These are phyloP conservation scores for Solanum sitiens DNA, from an alignment of 257 asterid genomes.

Conservation along the genomic window DNA sequence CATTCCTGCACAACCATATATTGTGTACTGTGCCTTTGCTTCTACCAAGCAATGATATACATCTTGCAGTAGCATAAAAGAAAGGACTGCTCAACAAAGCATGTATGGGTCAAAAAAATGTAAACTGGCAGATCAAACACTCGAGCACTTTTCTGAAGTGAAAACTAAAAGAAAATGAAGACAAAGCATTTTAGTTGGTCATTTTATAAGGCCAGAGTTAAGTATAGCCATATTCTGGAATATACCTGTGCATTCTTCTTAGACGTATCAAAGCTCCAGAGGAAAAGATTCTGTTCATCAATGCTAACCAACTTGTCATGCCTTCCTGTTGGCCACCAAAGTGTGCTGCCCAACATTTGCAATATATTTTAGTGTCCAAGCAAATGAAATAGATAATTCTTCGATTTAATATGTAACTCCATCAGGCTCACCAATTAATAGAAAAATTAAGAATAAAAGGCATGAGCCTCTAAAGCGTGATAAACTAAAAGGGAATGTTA, in stretches of 20 bases:
- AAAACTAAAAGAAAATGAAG: background rate
- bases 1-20: background rate
- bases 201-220: background rate
- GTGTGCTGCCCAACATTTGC: conserved; percentile 42
- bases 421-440: background rate
- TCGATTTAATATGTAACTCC: background rate
- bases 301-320: conserved; percentile 86
- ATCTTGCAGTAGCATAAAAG: background rate
- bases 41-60: background rate
- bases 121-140: background rate
- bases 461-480: background rate
- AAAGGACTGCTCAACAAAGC: background rate
- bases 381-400: background rate
- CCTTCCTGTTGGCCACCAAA: conserved; percentile 99
- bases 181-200: background rate
- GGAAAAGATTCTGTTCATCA: conserved; percentile 75
- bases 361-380: conserved; percentile 9
- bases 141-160: background rate
- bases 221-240: background rate
- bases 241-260: conserved; percentile 92
- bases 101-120: background rate
- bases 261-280: conserved; percentile 83
- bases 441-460: background rate
- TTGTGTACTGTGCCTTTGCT: background rate
- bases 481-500: background rate